Conservation (phyloP, 495 filamentous ascomycete genomes). For the Penicillium verhagenii region DNA sequence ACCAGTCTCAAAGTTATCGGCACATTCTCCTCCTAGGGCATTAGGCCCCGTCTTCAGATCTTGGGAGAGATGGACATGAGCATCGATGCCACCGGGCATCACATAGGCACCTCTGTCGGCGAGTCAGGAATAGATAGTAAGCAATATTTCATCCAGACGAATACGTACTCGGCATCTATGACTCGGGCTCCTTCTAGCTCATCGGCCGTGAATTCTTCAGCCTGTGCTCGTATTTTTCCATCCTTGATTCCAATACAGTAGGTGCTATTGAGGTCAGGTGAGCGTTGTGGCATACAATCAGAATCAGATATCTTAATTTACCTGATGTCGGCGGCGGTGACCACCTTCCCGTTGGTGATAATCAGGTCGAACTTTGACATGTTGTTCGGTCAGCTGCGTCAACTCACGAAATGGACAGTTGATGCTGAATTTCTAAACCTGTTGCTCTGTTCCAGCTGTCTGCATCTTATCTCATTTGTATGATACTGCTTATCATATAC, state of each 20-base stretch:
- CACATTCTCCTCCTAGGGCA: slow-evolving; percentile 13
- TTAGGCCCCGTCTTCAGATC: slow-evolving; percentile 14
- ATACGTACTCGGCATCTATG: slow-evolving; percentile 15
- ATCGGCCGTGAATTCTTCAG: slow-evolving; percentile 5
- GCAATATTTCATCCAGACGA: background rate
- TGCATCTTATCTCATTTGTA: background rate
- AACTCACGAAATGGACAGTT: background rate
- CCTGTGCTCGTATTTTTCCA: slow-evolving; percentile 13
- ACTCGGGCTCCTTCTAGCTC: slow-evolving; percentile 10
- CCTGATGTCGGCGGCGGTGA: slow-evolving; percentile 14
- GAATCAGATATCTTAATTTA: background rate
- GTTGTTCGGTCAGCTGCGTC: background rate
- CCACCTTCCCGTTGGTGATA: slow-evolving; percentile 10
- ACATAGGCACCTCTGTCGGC: slow-evolving; percentile 13
- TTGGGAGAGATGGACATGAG: slow-evolving; percentile 37
- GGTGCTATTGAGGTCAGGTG: background rate
- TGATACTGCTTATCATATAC: background rate
- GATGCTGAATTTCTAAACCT: background rate
- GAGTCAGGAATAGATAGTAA: background rate
- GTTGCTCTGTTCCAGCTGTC: background rate
- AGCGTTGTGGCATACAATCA: background rate
- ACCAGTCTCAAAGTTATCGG: slow-evolving; percentile 18
- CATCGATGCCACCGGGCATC: slow-evolving; percentile 40
- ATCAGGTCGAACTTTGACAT: slow-evolving; percentile 9
- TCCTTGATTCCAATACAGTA: slow-evolving; percentile 16